Evolutionary conservation across 352 stramenopile genomes (phyloP).

Genomic region (Pythium phragmitis): DNA sequence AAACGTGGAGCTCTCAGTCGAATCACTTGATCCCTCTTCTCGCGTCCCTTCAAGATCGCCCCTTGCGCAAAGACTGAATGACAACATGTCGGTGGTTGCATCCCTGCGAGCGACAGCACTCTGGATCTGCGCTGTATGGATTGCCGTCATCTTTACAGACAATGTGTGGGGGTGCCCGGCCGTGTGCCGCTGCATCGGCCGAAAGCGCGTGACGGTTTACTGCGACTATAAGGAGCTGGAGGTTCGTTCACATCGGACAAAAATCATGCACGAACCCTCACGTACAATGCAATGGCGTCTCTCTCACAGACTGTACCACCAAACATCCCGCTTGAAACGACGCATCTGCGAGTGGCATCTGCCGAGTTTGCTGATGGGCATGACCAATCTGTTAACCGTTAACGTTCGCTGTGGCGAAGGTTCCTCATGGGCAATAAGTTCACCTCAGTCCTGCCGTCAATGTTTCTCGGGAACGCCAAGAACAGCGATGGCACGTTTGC

Average conservation of each 20-base stretch:
- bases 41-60: slow-evolving; percentile 18
- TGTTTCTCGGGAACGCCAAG: slow-evolving; percentile 60
- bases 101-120: not conserved
- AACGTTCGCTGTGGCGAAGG: slow-evolving; percentile 22
- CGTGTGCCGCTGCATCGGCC: slow-evolving; percentile 64
- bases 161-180: slow-evolving; percentile 34
- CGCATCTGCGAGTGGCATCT: slow-evolving; percentile 51
- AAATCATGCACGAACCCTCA: not conserved
- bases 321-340: slow-evolving; percentile 69
- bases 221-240: slow-evolving; percentile 71
- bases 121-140: not conserved
- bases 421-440: slow-evolving; percentile 76
- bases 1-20: not conserved
- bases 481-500: slow-evolving; percentile 58
- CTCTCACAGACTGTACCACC: slow-evolving; percentile 13
- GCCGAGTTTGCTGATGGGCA: not conserved
- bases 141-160: not conserved
- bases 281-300: not conserved
- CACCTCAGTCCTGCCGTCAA: slow-evolving; percentile 52
- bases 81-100: not conserved
- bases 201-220: slow-evolving; percentile 65
- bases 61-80: not conserved
- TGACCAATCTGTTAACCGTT: not conserved
- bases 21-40: not conserved
- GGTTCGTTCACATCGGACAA: slow-evolving; percentile 25